Evolutionary conservation across 2,329 filamentous ascomycete genomes (phyloP).

Genomic region (Aspergillus sojae): DNA sequence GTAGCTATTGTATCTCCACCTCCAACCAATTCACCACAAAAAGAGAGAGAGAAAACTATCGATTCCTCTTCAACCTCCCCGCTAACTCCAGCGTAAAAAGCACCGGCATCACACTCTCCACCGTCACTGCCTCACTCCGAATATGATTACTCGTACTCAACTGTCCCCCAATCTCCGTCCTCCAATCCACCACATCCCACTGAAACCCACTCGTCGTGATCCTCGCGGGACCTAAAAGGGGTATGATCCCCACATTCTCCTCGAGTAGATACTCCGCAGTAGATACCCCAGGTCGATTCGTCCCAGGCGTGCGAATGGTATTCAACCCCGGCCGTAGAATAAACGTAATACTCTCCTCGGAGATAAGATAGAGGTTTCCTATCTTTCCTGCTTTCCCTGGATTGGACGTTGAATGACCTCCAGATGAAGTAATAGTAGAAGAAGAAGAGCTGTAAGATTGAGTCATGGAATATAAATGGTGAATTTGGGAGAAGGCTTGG

Average conservation of each 20-base stretch:
- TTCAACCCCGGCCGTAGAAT: conserved; percentile 72
- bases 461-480: conserved; percentile 69
- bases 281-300: conserved; percentile 19
- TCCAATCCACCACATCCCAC: conserved; percentile 88
- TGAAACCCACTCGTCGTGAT: conserved; percentile 81
- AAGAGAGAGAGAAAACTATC: conserved; percentile 7
- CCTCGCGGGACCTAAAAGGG: conserved; percentile 74
- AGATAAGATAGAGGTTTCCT: conserved; percentile 75
- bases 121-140: conserved; percentile 59
- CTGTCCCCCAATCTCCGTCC: conserved; percentile 71
- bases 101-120: conserved; percentile 66
- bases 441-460: conserved; percentile 26
- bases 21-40: no score
- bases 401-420: neutral
- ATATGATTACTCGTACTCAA: conserved; percentile 84
- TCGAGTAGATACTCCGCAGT: conserved; percentile 55
- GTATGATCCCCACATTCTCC: conserved; percentile 83
- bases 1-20: neutral
- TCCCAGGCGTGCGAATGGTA: conserved; percentile 63
- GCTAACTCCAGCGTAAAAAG: conserved; percentile 74
- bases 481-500: conserved; percentile 85
- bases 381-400: neutral
- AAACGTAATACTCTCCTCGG: conserved; percentile 79
- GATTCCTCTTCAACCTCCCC: conserved; percentile 35
- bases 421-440: neutral